A percentile compares a stretch with the other conserved stretches of the same genome.
These are phyloP conservation scores for Leishmania martiniquensis DNA, from an alignment of 208 protist species.

Conservation along the genomic window DNA sequence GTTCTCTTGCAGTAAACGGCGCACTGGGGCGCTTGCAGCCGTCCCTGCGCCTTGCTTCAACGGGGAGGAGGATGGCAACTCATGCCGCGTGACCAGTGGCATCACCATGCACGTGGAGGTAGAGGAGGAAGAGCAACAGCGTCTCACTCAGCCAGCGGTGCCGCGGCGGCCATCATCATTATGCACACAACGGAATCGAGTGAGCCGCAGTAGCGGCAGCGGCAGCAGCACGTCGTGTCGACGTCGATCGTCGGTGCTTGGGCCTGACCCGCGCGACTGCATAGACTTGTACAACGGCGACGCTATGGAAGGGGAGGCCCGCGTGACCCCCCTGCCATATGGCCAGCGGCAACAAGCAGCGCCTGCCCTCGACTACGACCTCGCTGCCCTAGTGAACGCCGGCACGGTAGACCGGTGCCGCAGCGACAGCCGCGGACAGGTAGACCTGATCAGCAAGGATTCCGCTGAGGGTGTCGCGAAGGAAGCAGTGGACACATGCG, in stretches of 20 bases:
- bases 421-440: constrained; percentile 29
- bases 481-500: neutral
- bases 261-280: constrained; percentile 31
- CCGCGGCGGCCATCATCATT: constrained; percentile 1
- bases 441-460: constrained; percentile 13
- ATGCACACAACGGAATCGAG: neutral
- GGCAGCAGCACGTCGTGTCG: constrained; percentile 2
- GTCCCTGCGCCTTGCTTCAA: constrained; percentile 12
- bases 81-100: neutral
- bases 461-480: neutral
- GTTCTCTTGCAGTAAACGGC: constrained; percentile 1
- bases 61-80: constrained; percentile 2
- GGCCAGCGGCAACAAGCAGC: neutral
- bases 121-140: neutral
- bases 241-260: constrained; percentile 21
- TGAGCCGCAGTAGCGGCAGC: constrained; percentile 17
- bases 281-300: constrained; percentile 19
- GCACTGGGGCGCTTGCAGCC: constrained; percentile 4
- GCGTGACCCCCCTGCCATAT: constrained; percentile 10
- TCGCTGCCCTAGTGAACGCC: constrained; percentile 29
- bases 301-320: constrained; percentile 13
- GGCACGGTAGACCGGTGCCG: constrained; percentile 20
- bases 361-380: constrained; percentile 6
- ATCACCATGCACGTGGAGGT: constrained; percentile 5
- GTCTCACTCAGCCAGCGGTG: neutral